Base-by-base conservation (phyloP, 257 asterid species). In the Perilla frutescens region DNA sequence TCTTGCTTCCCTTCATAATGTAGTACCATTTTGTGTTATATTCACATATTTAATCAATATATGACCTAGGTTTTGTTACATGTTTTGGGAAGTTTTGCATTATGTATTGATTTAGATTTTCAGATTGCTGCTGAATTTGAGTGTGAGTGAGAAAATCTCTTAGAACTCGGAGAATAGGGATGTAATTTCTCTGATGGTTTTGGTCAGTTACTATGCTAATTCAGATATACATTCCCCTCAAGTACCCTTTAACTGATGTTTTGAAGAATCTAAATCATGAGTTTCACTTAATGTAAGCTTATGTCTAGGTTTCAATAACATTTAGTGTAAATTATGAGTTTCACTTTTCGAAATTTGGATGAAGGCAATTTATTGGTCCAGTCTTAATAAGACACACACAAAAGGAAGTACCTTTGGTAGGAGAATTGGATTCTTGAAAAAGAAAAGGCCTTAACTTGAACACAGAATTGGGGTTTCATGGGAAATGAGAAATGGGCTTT, bases 381-480 rank as follows among this genome's bases (percentile, higher is more conserved):
- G 26, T 20, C 26, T 20, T 20, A 20, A 20, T 20, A 20, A 20
- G 26, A 51, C 53, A 68, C 26, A 68, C 26, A 20, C 26, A 20
- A 20, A 20, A 20, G 26, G 26, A 72, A 15, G 69, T 76, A 92
- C 96, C 92, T 87, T 83, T 80, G 31, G 84, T 55, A 15, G 83
- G 47, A 66, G 90, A 80, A 74, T 31, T 63, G 67, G 83, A 63
- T 53, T 81, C 76, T 68, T 83, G 90, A 66, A 88, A 88, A 79
- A 77, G 93, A 87, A 73, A 86, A 87, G 20, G 82, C 87, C 82
- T 73, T 83, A 74, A 78, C 64, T 56, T 85, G 81, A 68, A 80
- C 80, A 9, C 75, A 65, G 20, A 65, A 71, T 44, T 75, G 84
- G 40, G 80, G 75, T 77, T 74, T 86, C 14, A 14, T 3, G 12